Evolutionary conservation across 164 flowering plant genomes (phyloP).

Genomic region (Santalum album): DNA sequence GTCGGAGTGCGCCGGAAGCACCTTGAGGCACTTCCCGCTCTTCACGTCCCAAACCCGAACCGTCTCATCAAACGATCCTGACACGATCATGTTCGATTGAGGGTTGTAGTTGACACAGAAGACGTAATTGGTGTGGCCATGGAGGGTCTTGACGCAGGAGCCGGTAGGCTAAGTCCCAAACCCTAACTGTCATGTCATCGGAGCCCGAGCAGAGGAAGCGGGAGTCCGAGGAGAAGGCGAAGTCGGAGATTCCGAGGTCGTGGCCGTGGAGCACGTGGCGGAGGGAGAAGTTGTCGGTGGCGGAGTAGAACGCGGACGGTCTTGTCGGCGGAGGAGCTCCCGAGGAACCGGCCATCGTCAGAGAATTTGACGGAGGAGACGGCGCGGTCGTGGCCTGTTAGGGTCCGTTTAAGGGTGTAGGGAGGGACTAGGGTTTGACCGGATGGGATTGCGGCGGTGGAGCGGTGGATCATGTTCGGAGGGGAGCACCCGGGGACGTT

Average conservation of each 20-base stretch:
- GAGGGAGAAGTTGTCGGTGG: constrained; percentile 23
- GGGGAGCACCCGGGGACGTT: too few relatives aligned
- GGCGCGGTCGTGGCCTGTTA: constrained; percentile 66
- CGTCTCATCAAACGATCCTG: constrained; percentile 95
- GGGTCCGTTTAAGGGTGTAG: constrained; percentile 62
- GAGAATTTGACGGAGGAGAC: constrained; percentile 93
- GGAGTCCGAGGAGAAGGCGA: constrained; percentile 79
- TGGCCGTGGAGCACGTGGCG: constrained; percentile 55
- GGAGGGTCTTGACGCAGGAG: constrained; percentile 49
- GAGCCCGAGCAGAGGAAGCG: constrained; percentile 77
- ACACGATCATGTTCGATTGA: constrained; percentile 79
- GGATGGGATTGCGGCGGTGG: too few relatives aligned
- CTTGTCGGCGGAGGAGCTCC: constrained; percentile 80
- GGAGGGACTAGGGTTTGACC: constrained; percentile 30
- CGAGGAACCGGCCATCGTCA: constrained; percentile 66
- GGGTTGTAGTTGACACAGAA: constrained; percentile 88
- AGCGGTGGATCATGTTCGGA: too few relatives aligned
- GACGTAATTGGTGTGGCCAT: constrained; percentile 87
- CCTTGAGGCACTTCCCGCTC: constrained; percentile 83
- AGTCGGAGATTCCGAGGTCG: constrained; percentile 74
- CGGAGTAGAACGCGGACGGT: constrained; percentile 52
- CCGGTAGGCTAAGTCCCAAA: constrained; percentile 71
- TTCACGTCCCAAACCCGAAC: constrained; percentile 95
- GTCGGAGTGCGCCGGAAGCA: constrained; percentile 89
- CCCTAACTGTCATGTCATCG: constrained; percentile 79